phyloP scores from a whole-genome alignment of 202 grass and related monocot species.

The Carex arenaria region DNA sequence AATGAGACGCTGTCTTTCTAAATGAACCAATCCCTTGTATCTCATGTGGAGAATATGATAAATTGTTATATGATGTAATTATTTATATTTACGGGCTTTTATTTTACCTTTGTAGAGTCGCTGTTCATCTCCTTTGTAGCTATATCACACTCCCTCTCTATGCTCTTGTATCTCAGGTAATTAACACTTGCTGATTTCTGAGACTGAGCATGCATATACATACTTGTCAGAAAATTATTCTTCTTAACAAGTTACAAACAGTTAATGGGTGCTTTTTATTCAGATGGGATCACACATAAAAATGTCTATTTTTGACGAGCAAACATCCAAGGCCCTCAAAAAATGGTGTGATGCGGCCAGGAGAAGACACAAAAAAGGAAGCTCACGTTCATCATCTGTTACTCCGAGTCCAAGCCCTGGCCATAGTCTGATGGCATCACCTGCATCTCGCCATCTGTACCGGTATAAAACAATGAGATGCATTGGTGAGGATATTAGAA shows the following conservation, averaged over 20 bases:
- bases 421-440: constrained; percentile 19
- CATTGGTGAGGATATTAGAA: constrained; percentile 2
- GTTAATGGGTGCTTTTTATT: not conserved
- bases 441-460: constrained; percentile 37
- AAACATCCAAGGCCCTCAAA: constrained; percentile 64
- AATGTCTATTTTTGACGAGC: constrained; percentile 72
- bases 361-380: constrained; percentile 41
- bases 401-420: constrained; percentile 36
- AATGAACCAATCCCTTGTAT: not conserved
- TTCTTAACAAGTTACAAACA: not conserved
- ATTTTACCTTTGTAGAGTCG: constrained; percentile 22
- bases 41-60: not conserved
- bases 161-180: constrained; percentile 88
- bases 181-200: not conserved
- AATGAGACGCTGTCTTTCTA: not conserved
- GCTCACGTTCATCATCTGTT: constrained; percentile 20
- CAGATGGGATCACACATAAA: constrained; percentile 97
- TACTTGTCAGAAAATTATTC: constrained; percentile 7
- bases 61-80: not conserved
- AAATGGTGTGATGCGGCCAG: constrained; percentile 69
- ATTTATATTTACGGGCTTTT: not conserved
- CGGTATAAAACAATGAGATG: constrained; percentile 59
- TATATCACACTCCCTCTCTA: constrained; percentile 94
- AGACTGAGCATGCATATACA: not conserved
- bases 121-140: constrained; percentile 78